These are phyloP conservation scores for Beauveria asiatica DNA, from an alignment of 2,329 filamentous ascomycete genomes.

Conservation along the genomic window DNA sequence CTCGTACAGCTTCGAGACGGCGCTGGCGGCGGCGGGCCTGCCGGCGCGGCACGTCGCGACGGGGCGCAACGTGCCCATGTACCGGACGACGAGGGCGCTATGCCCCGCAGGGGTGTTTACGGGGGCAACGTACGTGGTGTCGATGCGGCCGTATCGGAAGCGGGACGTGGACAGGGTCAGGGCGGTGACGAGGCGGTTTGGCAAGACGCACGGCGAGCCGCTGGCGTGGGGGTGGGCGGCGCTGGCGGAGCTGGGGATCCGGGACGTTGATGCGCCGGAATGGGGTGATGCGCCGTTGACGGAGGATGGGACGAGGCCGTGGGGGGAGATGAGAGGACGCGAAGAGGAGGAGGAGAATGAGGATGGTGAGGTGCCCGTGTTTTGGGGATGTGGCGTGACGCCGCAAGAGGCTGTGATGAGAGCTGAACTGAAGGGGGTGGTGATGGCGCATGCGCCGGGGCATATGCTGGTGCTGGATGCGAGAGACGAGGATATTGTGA, in stretches of 20 bases:
- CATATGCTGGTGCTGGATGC: slow-evolving; percentile 54
- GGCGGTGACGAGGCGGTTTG: slow-evolving; percentile 45
- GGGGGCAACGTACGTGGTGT: slow-evolving; percentile 47
- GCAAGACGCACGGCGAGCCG: slow-evolving; percentile 53
- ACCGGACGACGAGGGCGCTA: slow-evolving; percentile 47
- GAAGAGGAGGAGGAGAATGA: slow-evolving; percentile 21
- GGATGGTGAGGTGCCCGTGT: slow-evolving; percentile 41
- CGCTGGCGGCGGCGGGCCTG: slow-evolving; percentile 42
- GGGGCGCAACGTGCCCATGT: slow-evolving; percentile 51
- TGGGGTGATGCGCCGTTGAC: slow-evolving; percentile 46
- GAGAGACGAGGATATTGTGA: slow-evolving; percentile 29
- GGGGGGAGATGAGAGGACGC: slow-evolving; percentile 13
- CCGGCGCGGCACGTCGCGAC: slow-evolving; percentile 40
- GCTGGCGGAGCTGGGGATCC: slow-evolving; percentile 42
- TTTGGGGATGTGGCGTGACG: slow-evolving; percentile 59
- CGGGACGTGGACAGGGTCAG: slow-evolving; percentile 44
- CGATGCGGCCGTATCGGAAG: slow-evolving; percentile 50
- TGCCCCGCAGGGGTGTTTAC: slow-evolving; percentile 51
- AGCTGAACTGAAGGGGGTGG: slow-evolving; percentile 41
- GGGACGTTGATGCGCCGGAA: slow-evolving; percentile 41
- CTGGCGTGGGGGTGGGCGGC: slow-evolving; percentile 58
- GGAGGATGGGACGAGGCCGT: slow-evolving; percentile 28
- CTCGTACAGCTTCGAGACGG: slow-evolving; percentile 54
- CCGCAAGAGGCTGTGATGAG: slow-evolving; percentile 56
- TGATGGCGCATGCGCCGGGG: slow-evolving; percentile 55